These are phyloP conservation scores for Microbotryum lychnidis-dioicae DNA, from an alignment of 1,284 basidiomycete genomes.

Conservation along the genomic window DNA sequence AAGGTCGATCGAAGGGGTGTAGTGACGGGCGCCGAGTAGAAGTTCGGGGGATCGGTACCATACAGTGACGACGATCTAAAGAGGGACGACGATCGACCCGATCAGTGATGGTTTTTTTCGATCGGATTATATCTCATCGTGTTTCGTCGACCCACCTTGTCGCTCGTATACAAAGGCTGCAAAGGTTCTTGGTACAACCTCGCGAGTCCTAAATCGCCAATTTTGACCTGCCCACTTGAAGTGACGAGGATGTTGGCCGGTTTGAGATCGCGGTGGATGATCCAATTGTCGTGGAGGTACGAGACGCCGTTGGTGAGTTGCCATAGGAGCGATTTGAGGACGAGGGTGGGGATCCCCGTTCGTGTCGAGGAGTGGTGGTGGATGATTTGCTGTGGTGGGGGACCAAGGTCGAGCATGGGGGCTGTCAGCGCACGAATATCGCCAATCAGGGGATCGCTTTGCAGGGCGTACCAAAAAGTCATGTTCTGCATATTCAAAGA, in stretches of 20 bases:
- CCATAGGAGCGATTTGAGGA: constrained; percentile 87
- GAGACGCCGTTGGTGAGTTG: constrained; percentile 93
- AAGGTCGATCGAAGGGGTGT: constrained; percentile 87
- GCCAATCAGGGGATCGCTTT: neutral
- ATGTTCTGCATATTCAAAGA: constrained; percentile 98
- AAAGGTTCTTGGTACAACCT: constrained; percentile 76
- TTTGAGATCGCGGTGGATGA: constrained; percentile 93
- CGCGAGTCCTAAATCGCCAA: constrained; percentile 92
- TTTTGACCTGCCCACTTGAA: constrained; percentile 82
- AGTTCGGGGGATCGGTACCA: constrained; percentile 98
- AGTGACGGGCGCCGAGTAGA: constrained; percentile 88
- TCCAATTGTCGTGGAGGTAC: constrained; percentile 90
- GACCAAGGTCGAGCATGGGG: neutral
- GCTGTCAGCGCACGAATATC: neutral
- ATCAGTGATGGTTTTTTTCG: neutral
- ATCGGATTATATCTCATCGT: neutral
- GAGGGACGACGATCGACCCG: neutral
- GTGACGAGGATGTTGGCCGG: constrained; percentile 98
- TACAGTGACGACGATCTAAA: constrained; percentile 80
- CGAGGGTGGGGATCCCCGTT: constrained; percentile 58
- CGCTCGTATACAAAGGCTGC: constrained; percentile 65
- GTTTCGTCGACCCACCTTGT: constrained; percentile 53
- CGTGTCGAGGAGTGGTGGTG: constrained; percentile 92
- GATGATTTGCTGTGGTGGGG: constrained; percentile 71
- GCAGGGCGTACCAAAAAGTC: constrained; percentile 71